Percentiles rank a stretch among this genome's conserved stretches.
Conservation (phyloP, 2,329 filamentous ascomycete species). For the Fusarium udum region DNA sequence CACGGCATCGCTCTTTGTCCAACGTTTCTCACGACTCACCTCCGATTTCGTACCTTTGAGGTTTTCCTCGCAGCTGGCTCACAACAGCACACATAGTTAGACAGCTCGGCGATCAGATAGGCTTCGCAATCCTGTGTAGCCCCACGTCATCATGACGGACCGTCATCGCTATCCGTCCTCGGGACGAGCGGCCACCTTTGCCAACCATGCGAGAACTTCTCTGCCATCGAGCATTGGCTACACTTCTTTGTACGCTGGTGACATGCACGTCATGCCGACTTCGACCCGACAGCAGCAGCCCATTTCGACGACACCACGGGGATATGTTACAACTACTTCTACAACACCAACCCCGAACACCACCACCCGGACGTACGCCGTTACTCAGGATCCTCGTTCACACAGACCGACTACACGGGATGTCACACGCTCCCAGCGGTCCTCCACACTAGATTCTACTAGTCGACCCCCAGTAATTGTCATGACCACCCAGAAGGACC, state of each 20-base stretch:
- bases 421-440: slow-evolving; percentile 56
- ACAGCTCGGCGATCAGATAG: slow-evolving; percentile 16
- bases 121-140: slow-evolving; percentile 7
- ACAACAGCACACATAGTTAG: slow-evolving; percentile 9
- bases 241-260: slow-evolving; percentile 60
- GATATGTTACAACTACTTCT: slow-evolving; percentile 47
- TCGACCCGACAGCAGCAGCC: slow-evolving; percentile 45
- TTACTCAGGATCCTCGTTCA: slow-evolving; percentile 61
- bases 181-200: slow-evolving; percentile 57
- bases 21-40: slow-evolving; percentile 27
- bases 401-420: slow-evolving; percentile 61
- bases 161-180: slow-evolving; percentile 55
- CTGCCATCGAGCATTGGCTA: slow-evolving; percentile 62
- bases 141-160: slow-evolving; percentile 56
- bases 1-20: slow-evolving; percentile 28
- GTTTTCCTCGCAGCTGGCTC: slow-evolving; percentile 3
- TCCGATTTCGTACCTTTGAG: slow-evolving; percentile 1
- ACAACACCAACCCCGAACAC: slow-evolving; percentile 51
- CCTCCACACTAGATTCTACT: slow-evolving; percentile 61
- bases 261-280: slow-evolving; percentile 63
- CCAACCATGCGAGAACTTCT: slow-evolving; percentile 62
- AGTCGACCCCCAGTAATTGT: slow-evolving; percentile 65
- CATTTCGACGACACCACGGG: slow-evolving; percentile 45
- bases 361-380: slow-evolving; percentile 65
- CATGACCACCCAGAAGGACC: slow-evolving; percentile 60